Evolutionary conservation across 2,329 filamentous ascomycete genomes (phyloP), one percentile per base, ranked within the genome.

Genomic region (Myrmaecium sp.): DNA sequence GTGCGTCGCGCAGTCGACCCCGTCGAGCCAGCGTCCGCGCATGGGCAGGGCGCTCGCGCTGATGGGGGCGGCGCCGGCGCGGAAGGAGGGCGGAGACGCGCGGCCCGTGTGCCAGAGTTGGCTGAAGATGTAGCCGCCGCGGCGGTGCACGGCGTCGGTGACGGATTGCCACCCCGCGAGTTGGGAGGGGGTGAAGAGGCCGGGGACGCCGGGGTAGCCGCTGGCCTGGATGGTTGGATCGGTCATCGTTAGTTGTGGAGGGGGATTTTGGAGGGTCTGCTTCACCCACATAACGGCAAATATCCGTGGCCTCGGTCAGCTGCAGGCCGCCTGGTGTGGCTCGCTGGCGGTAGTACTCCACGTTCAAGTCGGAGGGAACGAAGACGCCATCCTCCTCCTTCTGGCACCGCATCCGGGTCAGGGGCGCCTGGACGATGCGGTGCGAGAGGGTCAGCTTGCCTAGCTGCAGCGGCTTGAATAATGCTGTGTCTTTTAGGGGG

Each of bases 21-120:
- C 47, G 32, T 57, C 49, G 5, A 55, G 26, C 21, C 49, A 54
- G 23, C 49, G 52, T 2, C 54, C 55, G 14, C 37, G 34, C 35
- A 60, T 44, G 26, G 51, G 36, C 35, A 46, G 44, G 29, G 37
- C 44, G 40, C 34, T 50, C 21, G 38, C 26, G 10, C 38, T 32
- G 10, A 49, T 13, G n/a, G 36, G 26, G 6, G 36, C 30, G 10
- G 36, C 29, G 9, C 51, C 52, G 16, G 40, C 45, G 2, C 53
- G 44, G 26, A 57, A 51, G 0, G 48, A 47, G 1, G 54, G 46
- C 5, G 52, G 47, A 3, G 55, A 56, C 0, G 35, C 34, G 34
- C 34, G 15, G 26, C 44, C 12, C 37, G 41, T 17, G 17, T 36
- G n/a, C 33, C 34, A 21, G 3, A 54, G 31, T 20, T 54, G 50